phyloP scores from a whole-genome alignment of 495 filamentous ascomycete species.

The Aspergillus nidulans region DNA sequence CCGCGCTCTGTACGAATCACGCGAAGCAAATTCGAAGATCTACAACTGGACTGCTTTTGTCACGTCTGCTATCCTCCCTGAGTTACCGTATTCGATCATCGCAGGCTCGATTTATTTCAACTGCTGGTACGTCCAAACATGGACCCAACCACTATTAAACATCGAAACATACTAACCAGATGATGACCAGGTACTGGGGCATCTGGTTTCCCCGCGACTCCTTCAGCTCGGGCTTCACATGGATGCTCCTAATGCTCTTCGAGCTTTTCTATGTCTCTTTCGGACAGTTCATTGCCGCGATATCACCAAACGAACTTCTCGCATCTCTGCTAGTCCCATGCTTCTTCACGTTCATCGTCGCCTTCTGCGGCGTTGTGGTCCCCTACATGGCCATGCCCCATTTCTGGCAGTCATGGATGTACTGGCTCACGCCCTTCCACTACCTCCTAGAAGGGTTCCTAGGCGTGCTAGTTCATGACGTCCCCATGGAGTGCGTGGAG shows the following conservation, averaged over 20 bases:
- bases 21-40: conserved; percentile 49
- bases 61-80: conserved; percentile 43
- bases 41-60: conserved; percentile 52
- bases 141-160: not conserved
- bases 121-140: conserved; percentile 47
- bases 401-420: conserved; percentile 68
- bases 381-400: conserved; percentile 49
- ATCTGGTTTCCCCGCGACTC: conserved; percentile 50
- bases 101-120: conserved; percentile 51
- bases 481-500: conserved; percentile 50
- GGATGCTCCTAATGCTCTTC: conserved; percentile 61
- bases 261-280: conserved; percentile 71
- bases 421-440: conserved; percentile 60
- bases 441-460: conserved; percentile 59
- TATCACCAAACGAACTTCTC: conserved; percentile 67
- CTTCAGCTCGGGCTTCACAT: conserved; percentile 53
- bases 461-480: conserved; percentile 48
- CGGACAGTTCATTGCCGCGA: conserved; percentile 70
- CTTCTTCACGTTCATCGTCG: conserved; percentile 59
- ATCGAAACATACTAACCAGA: conserved; percentile 11
- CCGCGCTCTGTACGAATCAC: conserved; percentile 42
- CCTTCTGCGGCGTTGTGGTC: conserved; percentile 62
- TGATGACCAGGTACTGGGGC: conserved; percentile 44
- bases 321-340: conserved; percentile 64
- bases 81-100: conserved; percentile 49